These are phyloP conservation scores for Rhododendron mucronatum DNA, from an alignment of 148 eudicot species.

Conservation along the genomic window DNA sequence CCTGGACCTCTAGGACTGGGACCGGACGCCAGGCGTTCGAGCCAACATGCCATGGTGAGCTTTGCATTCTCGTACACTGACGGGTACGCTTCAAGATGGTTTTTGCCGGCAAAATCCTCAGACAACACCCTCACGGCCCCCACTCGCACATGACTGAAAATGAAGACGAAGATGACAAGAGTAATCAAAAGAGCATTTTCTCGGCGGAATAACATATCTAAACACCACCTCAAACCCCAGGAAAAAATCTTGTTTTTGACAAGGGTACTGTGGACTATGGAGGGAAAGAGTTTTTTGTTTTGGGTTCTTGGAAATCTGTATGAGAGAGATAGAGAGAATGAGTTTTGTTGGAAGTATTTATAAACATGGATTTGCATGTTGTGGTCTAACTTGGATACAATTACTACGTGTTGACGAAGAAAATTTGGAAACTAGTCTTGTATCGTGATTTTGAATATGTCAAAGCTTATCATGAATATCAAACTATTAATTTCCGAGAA, in stretches of 20 bases:
- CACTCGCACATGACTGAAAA: neutral
- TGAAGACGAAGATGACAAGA: neutral
- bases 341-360: neutral
- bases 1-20: conserved; percentile 20
- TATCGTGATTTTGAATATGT: no score
- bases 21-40: conserved; percentile 8
- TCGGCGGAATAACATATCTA: neutral
- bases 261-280: neutral
- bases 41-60: conserved; percentile 10
- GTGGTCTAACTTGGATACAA: neutral
- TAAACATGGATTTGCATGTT: neutral
- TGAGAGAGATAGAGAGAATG: neutral
- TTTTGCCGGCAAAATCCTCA: conserved; percentile 5
- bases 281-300: neutral
- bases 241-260: neutral
- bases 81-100: conserved; percentile 4
- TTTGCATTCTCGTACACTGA: conserved; percentile 4
- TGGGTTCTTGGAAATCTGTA: neutral
- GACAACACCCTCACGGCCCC: conserved; percentile 10
- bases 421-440: neutral
- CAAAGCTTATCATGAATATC: no score
- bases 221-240: neutral
- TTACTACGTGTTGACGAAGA: neutral
- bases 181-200: conserved; percentile 4
- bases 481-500: no score